Base-by-base conservation (phyloP, 768 basidiomycete species). In the Antrodiella citrinella region DNA sequence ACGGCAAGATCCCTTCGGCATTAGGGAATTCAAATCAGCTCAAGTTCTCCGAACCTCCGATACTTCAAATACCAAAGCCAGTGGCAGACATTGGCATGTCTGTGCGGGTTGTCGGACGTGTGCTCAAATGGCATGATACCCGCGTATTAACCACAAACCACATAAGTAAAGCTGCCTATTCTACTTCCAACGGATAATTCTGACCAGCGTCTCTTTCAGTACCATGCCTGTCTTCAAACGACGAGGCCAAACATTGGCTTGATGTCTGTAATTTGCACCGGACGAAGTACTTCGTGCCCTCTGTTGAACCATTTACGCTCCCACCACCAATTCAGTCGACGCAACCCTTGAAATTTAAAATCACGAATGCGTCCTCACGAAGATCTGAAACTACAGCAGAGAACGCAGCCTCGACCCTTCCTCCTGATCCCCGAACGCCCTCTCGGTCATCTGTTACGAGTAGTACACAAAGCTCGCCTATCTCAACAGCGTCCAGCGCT, bases 211-310 rank as follows among this genome's bases (percentile, higher is more conserved):
- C n/a, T n/a, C n/a, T n/a, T 51, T 71, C 76, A 48, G 63, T 85
- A 15, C 30, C 51, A 21, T 83, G 77, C 60, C 50, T 51, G 15
- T 76, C 79, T 9, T 60, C 64, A 0, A 80, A 80, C 53, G 82
- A 85, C 3, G 82, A 88, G 62, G 69, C 80, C 4, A 51, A 57
- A 2, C 86, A 89, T 55, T 76, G 77, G 69, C 66, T 69, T 44
- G 58, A 52, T 3, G 83, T 86, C 9, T 66, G 69, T 3, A 59
- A 70, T 1, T 66, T 86, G 4, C 84, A 85, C 59, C 64, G 67
- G 52, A 70, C 67, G 1, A 67, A 65, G 25, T 89, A 87, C 57
- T 72, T 70, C 3, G 55, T 69, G 0, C 49, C 67, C 25, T 19
- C 51, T 22, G 44, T 54, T 2, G 69, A 68, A 21, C 75, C 78